phyloP scores from a whole-genome alignment of 768 basidiomycete genomes.

The Podaxis sp. region DNA sequence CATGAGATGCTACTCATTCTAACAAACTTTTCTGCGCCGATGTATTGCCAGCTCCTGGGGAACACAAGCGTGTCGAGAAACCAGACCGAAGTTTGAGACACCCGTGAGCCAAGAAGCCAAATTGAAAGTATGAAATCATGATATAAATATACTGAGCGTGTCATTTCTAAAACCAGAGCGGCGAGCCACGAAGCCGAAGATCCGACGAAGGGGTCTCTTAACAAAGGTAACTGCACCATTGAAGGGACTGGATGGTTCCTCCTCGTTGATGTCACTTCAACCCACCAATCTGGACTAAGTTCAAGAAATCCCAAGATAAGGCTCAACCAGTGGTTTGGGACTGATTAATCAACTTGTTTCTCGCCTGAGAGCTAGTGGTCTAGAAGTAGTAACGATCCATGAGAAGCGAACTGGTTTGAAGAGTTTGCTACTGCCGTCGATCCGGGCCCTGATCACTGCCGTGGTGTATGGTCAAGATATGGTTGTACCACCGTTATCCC shows the following conservation, averaged over 20 bases:
- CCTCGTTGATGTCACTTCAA: not conserved
- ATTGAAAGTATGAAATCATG: not conserved
- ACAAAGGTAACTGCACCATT: not conserved
- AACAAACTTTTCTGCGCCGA: constrained; percentile 11
- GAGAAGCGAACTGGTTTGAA: constrained; percentile 14
- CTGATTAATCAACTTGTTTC: not conserved
- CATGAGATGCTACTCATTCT: constrained; percentile 4
- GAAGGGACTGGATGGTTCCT: not conserved
- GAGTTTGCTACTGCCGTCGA: constrained; percentile 4
- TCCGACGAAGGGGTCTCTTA: not conserved
- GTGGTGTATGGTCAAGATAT: constrained; percentile 1
- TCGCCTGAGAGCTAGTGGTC: constrained; percentile 8
- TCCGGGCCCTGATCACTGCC: constrained; percentile 13
- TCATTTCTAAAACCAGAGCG: not conserved
- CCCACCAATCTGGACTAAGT: not conserved
- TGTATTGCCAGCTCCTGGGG: constrained; percentile 3
- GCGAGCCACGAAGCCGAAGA: not conserved
- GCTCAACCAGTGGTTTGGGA: not conserved
- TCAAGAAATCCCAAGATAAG: not conserved
- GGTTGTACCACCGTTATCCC: not conserved
- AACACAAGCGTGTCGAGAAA: not conserved
- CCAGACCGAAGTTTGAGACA: not conserved
- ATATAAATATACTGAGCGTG: not conserved
- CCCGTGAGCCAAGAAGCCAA: constrained; percentile 2
- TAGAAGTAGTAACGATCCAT: constrained; percentile 5